Evolutionary conservation across 805 yeast species (phyloP), one percentile per base, ranked within the genome.

Genomic region (Cyberlindnera bimundalis): DNA sequence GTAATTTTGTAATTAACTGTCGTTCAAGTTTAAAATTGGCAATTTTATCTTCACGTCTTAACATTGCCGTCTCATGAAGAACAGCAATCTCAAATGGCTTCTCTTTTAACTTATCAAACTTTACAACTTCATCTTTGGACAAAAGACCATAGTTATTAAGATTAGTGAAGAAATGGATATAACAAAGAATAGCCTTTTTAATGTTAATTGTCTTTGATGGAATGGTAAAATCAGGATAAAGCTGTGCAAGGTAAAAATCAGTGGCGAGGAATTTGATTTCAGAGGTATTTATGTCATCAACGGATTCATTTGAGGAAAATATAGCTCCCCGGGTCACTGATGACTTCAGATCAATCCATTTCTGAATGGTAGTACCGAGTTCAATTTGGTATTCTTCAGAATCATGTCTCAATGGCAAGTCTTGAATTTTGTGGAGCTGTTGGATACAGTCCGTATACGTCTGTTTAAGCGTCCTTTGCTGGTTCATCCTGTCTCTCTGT

Each of bases 31-130:
- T 81, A 60, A 69, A 84, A 50, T 76, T 75, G 14, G 74, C 81
- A 42, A 89, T 87, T 58, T 88, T 90, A 35, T 77, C 81, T 17
- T 81, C 79, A 51, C 97, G 71, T 51, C 73, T 67, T 10, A 59
- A 53, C 34, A 34, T 41, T 1, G 59, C 50, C 0, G 71, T 66
- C 0, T 84, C 69, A 37, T 70, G 68, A 1, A 47, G 42, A 1
- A 47, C 46, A 13, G 58, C 44, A 1, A 64, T 29, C 56, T 76
- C 71, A 39, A 63, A 63, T 44, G 61, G 46, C 53, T 28, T 39
- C 26, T 47, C 35, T 39, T 51, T 48, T 8, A 56, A n/a, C 19
- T 57, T 49, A 12, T 73, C 71, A 4, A 76, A 43, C 48, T 62
- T 69, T 12, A 55, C 53, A 12, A 43, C 31, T 35, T 79, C 73